Conservation (phyloP, 148 eudicot genomes). For the Oxyria digyna region DNA sequence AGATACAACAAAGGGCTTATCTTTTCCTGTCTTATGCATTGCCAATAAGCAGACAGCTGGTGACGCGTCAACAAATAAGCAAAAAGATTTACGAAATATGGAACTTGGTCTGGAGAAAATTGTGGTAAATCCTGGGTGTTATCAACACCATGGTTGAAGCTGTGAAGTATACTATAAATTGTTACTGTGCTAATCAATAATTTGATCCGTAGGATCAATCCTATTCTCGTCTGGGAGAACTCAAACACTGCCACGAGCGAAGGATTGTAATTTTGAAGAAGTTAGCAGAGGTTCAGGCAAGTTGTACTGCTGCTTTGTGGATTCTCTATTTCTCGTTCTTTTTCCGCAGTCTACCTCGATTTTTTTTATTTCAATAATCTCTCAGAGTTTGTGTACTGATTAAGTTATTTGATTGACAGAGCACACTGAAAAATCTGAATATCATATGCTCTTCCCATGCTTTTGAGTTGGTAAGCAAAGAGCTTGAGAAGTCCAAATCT, state of each 20-base stretch:
- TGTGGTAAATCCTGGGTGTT: slow-evolving; percentile 23
- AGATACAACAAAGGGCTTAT: slow-evolving; percentile 51
- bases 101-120: slow-evolving; percentile 58
- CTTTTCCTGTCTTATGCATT: slow-evolving; percentile 54
- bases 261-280: slow-evolving; percentile 54
- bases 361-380: background rate
- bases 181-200: slow-evolving; percentile 8
- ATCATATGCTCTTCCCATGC: slow-evolving; percentile 53
- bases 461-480: slow-evolving; percentile 50
- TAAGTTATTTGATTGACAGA: slow-evolving; percentile 31
- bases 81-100: slow-evolving; percentile 66
- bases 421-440: slow-evolving; percentile 51
- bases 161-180: background rate
- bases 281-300: slow-evolving; percentile 65
- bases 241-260: slow-evolving; percentile 57
- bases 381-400: background rate
- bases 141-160: background rate
- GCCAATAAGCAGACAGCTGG: slow-evolving; percentile 40
- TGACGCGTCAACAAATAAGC: slow-evolving; percentile 56
- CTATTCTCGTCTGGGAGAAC: slow-evolving; percentile 54
- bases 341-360: too few relatives aligned
- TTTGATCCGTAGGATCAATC: slow-evolving; percentile 52
- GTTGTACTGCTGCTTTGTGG: background rate
- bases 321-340: background rate
- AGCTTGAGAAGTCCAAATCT: slow-evolving; percentile 69